A percentile compares a stretch with the other conserved stretches of the same genome.
Conservation (phyloP, 441 rosid genomes). For the Syzygium malaccense region DNA sequence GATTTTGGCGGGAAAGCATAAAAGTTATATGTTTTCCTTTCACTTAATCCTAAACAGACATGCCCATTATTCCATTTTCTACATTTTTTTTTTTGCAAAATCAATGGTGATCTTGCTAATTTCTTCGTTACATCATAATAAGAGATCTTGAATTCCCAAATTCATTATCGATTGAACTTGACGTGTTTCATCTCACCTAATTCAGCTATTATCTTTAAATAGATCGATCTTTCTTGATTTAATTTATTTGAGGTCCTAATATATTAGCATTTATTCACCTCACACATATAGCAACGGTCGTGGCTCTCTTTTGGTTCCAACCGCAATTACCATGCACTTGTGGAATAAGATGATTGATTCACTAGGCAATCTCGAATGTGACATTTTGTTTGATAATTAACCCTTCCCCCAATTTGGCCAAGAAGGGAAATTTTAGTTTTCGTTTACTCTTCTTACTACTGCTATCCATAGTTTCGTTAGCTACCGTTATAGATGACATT, state of each 20-base stretch:
- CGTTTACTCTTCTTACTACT: too few relatives aligned
- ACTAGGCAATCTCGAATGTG: too few relatives aligned
- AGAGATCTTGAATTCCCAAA: not conserved
- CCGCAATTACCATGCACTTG: too few relatives aligned
- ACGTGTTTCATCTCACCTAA: not conserved
- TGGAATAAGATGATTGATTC: not conserved
- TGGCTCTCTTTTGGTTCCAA: too few relatives aligned
- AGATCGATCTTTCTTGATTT: not conserved
- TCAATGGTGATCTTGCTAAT: not conserved
- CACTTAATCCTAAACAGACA: not conserved
- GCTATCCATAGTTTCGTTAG: too few relatives aligned
- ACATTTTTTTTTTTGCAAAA: not conserved
- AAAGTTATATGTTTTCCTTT: not conserved
- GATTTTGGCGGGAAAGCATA: not conserved
- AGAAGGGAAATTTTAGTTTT: too few relatives aligned
- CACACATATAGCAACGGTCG: too few relatives aligned
- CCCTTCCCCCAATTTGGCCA: too few relatives aligned
- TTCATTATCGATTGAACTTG: not conserved
- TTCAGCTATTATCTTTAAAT: not conserved
- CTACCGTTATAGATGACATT: too few relatives aligned
- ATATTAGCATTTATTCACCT: too few relatives aligned
- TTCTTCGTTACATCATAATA: not conserved
- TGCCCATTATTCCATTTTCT: not conserved
- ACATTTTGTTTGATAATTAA: too few relatives aligned
- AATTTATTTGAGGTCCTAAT: too few relatives aligned